Evolutionary conservation across 805 yeast species (phyloP).

Genomic region (Lipomyces orientalis): DNA sequence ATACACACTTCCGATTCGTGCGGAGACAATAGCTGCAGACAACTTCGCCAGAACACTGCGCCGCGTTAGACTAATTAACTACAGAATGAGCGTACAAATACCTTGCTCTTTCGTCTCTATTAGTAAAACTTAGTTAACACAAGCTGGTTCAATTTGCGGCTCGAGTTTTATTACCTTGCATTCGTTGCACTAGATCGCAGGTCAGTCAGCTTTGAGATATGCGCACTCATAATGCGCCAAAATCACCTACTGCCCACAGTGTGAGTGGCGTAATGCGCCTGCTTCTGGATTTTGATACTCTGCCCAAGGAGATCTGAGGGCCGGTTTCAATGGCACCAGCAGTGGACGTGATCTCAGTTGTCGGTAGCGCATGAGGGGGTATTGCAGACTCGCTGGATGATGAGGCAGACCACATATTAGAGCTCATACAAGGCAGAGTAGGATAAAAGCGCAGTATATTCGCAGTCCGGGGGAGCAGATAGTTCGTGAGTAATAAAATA

Average conservation of each 20-base stretch:
- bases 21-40: constrained; percentile 20
- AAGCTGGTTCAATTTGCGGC: not conserved
- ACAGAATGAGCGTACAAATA: not conserved
- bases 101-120: not conserved
- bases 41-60: constrained; percentile 23
- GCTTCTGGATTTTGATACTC: not conserved
- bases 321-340: too few species aligned
- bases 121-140: not conserved
- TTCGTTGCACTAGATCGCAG: constrained; percentile 5
- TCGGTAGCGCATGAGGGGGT: too few species aligned
- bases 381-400: too few species aligned
- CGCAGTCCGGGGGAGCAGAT: too few species aligned
- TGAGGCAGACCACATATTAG: too few species aligned
- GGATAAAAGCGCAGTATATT: too few species aligned
- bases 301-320: not conserved
- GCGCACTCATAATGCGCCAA: not conserved
- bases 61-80: not conserved
- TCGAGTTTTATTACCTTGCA: not conserved
- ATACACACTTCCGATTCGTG: constrained; percentile 24
- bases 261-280: not conserved
- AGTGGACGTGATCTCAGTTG: too few species aligned
- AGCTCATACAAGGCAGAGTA: too few species aligned
- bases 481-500: too few species aligned
- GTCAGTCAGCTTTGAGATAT: not conserved
- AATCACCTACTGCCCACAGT: not conserved